Evolutionary conservation across 176 grass and related monocot species (phyloP), one percentile per base, ranked within the genome.

Genomic region (Cymbopogon citratus): DNA sequence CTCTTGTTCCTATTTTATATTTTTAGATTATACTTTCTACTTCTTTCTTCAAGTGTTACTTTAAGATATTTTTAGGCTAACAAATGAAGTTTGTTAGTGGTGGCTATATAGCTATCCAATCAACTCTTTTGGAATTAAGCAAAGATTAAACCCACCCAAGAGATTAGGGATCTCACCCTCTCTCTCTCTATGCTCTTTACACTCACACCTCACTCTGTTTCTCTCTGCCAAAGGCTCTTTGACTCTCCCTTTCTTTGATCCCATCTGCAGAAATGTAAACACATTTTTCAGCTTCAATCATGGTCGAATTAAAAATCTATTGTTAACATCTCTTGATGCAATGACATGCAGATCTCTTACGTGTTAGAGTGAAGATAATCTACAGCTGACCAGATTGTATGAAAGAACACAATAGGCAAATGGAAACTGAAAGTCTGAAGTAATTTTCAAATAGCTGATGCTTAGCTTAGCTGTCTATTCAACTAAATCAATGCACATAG

Each of bases 11-110:
- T 41, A 28, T 10, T 8, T 34, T 35, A 54, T 69, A 26, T 3
- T 24, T 1, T 11, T 19, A 51, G 11, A 4, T 51, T 52, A 52
- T 54, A 41, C 39, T 25, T 27, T 69, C 31, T 45, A 78, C 1
- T 69, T 80, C 28, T 68, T 54, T 68, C 28, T 80, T 69, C 11
- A 35, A 68, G 45, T 19, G n/a, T 68, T 67, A 79, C 14, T 66
- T 41, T 26, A 44, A 26, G 41, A 44, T 43, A 26, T 15, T 66
- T 66, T 25, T 48, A 1, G 40, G 39, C 1, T 51, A 73, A 1
- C 3, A 51, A 73, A 51, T 73, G 8, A 51, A 74, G 16, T 33
- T 54, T 33, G 24, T 34, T 52, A 52, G 9, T 31, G 45, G 46
- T 1, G 0, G 5, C 45, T 54, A 34, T 54, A 54, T 34, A 74